Evolutionary conservation across 495 filamentous ascomycete genomes (phyloP), one percentile per base, ranked within the genome.

Genomic region (Lasiosphaeria miniovina): DNA sequence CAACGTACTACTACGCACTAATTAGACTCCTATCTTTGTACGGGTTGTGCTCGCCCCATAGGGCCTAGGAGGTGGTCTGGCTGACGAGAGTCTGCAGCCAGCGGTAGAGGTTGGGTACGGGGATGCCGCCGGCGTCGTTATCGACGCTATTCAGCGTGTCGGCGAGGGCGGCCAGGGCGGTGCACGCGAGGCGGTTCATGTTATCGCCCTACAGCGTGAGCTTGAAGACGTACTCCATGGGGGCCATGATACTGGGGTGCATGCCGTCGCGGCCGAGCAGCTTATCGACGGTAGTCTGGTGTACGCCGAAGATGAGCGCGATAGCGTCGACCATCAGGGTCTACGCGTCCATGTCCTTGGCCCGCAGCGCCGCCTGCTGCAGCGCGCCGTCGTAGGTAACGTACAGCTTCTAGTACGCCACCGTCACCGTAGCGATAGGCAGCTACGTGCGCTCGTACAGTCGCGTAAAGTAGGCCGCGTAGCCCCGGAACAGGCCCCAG

Each of bases 351-450:
- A 61, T 61, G 36, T 61, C 40, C 53, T 51, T 56, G 75, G 75
- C 9, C 53, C 45, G 41, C 45, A 68, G 33, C 72, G 59, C 50
- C 6, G 74, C 76, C 17, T 71, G 61, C 11, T 63, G 61, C 8
- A 77, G 64, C 48, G 11, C 64, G 71, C 8, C 40, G n/a, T 45
- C 58, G 68, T 73, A 49, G 61, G 65, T 61, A 0, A 68, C 41
- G 55, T 69, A 69, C 31, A 65, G 6, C 15, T 63, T 65, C 32
- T 56, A 36, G 41, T 36, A 36, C 36, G 50, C 54, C 33, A 76
- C 68, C 31, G 73, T 71, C 6, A 81, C 64, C 1, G 76, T 80
- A 64, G 71, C 75, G 45, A 72, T 69, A 9, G 76, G 68, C 7
- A 71, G 63, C 4, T 59, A 51, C 8, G 46, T 15, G n/a, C n/a